Evolutionary conservation across 1,139 yeast genomes (phyloP), one percentile per base, ranked within the genome.

Genomic region (Meyerozyma smithsonii): DNA sequence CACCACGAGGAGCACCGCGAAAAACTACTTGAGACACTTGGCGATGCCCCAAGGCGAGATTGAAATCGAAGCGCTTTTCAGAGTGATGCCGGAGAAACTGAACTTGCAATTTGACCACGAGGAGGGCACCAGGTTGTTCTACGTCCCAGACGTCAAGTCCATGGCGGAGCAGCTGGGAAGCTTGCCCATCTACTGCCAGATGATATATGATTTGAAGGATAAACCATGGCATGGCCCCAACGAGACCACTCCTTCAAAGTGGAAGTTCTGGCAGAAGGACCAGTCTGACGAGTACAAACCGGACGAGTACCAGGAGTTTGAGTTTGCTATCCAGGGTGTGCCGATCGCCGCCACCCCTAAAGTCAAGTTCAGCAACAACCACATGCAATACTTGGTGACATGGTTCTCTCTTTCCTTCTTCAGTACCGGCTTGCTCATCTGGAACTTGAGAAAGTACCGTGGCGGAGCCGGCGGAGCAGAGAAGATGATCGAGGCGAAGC

Each of bases 351-450:
- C 84, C 40, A 65, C 73, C 5, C 94, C 97, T 11, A 79, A 79
- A 52, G 79, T 92, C 23, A 89, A 82, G 46, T 74, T 88, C 55
- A 78, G 84, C 48, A 94, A 92, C 60, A 89, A 90, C 55, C 99
- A 92, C 58, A 66, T 90, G 61, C 96, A 92, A 61, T 92, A 92
- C 59, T 67, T 92, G 53, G 77, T 88, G 17, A 92, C 99, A 0
- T 92, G 99, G 99, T 92, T 87, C 58, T 96, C 95, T 0, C 74
- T 89, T 33, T 80, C 89, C 1, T 52, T 84, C 32, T 75, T 85
- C 28, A 84, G 95, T 36, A 55, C 89, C 0, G 77, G 81, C 25
- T 72, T 86, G 57, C 69, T 90, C 43, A 35, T 55, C 10, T 71
- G 65, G 48, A 53, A 57, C 26, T 51, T 66, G 42, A 51, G 55